Evolutionary conservation across 192 early-diverging fungal genomes (phyloP).

Genomic region (Dispira simplex): DNA sequence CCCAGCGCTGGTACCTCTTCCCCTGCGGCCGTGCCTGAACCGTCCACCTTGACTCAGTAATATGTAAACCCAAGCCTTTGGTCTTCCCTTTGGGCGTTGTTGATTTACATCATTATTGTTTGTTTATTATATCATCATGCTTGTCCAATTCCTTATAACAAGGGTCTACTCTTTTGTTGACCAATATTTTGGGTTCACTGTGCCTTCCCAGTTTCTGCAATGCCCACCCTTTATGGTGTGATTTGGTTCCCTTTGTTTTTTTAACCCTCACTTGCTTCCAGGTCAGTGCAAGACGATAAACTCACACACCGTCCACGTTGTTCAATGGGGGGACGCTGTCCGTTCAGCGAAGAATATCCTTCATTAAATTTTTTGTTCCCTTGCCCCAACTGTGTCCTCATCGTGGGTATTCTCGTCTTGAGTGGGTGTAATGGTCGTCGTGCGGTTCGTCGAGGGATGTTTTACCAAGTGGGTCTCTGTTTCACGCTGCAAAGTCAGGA

Average conservation of each 20-base stretch:
- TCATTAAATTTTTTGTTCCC: background rate
- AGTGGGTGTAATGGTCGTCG: background rate
- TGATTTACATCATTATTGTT: background rate
- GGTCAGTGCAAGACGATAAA: background rate
- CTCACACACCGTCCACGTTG: background rate
- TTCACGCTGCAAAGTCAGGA: background rate
- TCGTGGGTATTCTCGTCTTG: background rate
- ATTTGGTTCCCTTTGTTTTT: no score
- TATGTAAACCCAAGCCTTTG: no score
- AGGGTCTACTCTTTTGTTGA: background rate
- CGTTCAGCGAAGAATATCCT: background rate
- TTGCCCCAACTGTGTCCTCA: no score
- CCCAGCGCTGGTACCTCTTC: background rate
- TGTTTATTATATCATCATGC: background rate
- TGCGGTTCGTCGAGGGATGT: background rate
- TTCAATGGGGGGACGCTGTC: no score
- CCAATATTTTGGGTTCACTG: background rate
- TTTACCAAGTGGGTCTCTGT: conserved; percentile 4
- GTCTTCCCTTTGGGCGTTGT: background rate
- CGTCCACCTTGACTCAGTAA: background rate
- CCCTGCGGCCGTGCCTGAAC: background rate
- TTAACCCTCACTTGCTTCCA: no score
- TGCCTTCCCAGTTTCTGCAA: background rate
- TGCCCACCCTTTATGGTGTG: background rate
- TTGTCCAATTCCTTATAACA: background rate